A percentile compares a stretch with the other conserved stretches of the same genome.
phyloP scores from a whole-genome alignment of 345 rosid genomes.

The Bretschneidera sinensis region DNA sequence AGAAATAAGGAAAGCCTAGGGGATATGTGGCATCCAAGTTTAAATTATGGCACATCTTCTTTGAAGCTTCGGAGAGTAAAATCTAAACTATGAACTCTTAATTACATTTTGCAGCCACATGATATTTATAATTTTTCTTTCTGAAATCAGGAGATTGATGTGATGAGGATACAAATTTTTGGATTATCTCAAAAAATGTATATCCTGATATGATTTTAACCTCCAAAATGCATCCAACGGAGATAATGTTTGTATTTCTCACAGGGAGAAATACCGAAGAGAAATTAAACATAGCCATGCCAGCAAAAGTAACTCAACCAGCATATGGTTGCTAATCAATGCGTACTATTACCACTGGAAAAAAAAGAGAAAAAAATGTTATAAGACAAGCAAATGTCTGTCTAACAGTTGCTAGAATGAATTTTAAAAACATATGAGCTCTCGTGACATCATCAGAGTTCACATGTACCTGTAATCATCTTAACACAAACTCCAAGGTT shows the following conservation, averaged over 20 bases:
- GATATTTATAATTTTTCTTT: not conserved
- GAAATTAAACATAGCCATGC: no score
- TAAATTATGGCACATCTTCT: not conserved
- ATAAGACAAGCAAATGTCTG: not conserved
- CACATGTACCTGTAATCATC: slow-evolving; percentile 83
- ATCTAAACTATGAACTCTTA: not conserved
- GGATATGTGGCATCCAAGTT: not conserved
- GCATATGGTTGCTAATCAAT: not conserved
- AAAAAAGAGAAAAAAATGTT: not conserved
- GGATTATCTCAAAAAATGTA: not conserved
- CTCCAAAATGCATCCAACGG: not conserved
- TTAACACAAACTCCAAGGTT: slow-evolving; percentile 90
- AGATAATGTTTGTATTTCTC: no score
- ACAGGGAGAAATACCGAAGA: not conserved
- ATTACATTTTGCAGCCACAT: not conserved
- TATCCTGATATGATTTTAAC: no score
- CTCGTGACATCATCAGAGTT: not conserved
- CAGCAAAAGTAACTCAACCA: no score
- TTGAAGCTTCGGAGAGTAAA: not conserved
- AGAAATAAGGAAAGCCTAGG: not conserved
- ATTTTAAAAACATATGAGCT: no score
- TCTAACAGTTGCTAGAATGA: no score
- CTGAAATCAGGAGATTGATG: not conserved
- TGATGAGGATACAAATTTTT: not conserved
- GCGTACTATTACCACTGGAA: not conserved